These are phyloP conservation scores for Cinnamomum micranthum DNA, from an alignment of 164 flowering plant species.

Conservation along the genomic window DNA sequence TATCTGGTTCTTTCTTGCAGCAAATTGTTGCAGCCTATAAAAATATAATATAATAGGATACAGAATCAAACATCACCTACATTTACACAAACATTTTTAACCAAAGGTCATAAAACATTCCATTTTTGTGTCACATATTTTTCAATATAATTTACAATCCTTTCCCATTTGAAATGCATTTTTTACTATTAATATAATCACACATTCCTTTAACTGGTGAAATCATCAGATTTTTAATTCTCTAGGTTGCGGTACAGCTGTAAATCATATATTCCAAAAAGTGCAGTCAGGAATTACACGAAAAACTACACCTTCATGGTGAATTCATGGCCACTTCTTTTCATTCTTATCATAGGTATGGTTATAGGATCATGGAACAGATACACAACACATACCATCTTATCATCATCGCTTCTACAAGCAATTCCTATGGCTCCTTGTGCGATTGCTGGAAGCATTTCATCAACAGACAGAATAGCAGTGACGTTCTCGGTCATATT, in stretches of 20 bases:
- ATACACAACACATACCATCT: conserved; percentile 53
- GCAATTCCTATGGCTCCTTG: conserved; percentile 99
- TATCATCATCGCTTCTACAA: conserved; percentile 76
- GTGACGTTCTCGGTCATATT: conserved; percentile 82
- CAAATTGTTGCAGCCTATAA: too few relatives aligned
- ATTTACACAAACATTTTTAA: neutral
- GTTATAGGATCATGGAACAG: neutral
- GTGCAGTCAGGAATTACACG: neutral
- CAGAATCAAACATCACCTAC: neutral
- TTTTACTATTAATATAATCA: too few relatives aligned
- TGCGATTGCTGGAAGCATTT: conserved; percentile 99
- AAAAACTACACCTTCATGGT: neutral
- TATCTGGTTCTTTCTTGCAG: too few relatives aligned
- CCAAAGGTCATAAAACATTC: neutral
- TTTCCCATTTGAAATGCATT: too few relatives aligned
- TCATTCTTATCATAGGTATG: neutral
- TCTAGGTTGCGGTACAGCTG: neutral
- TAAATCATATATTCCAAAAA: neutral
- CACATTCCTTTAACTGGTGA: neutral
- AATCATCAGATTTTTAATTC: too few relatives aligned
- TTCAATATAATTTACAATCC: too few relatives aligned
- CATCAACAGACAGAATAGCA: conserved; percentile 71
- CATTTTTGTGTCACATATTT: too few relatives aligned
- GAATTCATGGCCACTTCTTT: neutral
- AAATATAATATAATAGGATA: neutral